These are phyloP conservation scores for Thalassiosira tumida DNA, from an alignment of 352 stramenopile genomes.

Conservation along the genomic window DNA sequence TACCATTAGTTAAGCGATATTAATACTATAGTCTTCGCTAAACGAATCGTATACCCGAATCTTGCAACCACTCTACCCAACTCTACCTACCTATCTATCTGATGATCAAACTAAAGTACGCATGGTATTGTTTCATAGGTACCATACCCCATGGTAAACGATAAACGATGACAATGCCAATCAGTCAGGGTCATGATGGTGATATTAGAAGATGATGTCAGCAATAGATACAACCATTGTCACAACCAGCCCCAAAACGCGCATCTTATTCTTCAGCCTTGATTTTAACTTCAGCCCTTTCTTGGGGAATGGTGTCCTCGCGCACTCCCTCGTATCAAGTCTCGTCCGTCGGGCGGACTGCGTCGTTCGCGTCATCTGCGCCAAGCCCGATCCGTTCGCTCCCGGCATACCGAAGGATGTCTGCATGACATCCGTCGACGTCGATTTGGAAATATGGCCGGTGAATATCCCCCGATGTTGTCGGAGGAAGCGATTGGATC, in stretches of 20 bases:
- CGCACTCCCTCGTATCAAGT: slow-evolving; percentile 65
- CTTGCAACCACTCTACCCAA: too few species aligned
- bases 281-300: slow-evolving; percentile 77
- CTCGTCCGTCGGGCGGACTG: slow-evolving; percentile 2
- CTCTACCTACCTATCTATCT: too few species aligned
- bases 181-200: too few species aligned
- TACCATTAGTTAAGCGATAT: too few species aligned
- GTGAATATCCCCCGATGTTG: slow-evolving; percentile 37
- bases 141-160: too few species aligned
- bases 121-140: too few species aligned
- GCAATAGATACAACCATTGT: too few species aligned
- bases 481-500: slow-evolving; percentile 60
- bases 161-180: too few species aligned
- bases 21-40: too few species aligned
- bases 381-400: slow-evolving; percentile 51
- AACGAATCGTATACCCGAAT: too few species aligned
- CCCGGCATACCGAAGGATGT: slow-evolving; percentile 12
- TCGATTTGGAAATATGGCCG: slow-evolving; percentile 49
- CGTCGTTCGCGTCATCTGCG: slow-evolving; percentile 43
- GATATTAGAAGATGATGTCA: too few species aligned
- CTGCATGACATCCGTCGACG: slow-evolving; percentile 11
- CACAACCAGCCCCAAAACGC: not conserved
- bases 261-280: slow-evolving; percentile 55
- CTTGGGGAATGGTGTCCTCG: slow-evolving; percentile 80
- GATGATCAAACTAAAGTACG: too few species aligned